Conservation (phyloP, 2,329 filamentous ascomycete species). For the Botrytis squamosa region DNA sequence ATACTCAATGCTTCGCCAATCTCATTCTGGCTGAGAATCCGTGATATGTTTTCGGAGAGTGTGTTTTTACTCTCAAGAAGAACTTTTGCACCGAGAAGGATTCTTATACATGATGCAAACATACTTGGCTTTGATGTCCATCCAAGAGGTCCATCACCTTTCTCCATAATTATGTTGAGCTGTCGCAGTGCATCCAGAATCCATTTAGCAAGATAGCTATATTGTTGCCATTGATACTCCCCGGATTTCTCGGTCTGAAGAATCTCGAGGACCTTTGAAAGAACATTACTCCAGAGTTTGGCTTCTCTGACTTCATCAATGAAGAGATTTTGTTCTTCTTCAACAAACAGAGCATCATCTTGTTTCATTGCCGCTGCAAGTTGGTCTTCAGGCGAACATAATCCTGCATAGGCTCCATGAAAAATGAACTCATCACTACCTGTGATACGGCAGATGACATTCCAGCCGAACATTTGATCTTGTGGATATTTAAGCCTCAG, state of each 20-base stretch:
- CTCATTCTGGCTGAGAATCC: background rate
- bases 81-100: constrained; percentile 41
- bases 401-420: constrained; percentile 18
- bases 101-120: constrained; percentile 57
- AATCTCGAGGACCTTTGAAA: constrained; percentile 28
- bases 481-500: constrained; percentile 19
- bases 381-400: constrained; percentile 41
- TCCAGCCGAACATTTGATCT: constrained; percentile 18
- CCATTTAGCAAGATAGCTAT: constrained; percentile 46
- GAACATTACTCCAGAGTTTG: constrained; percentile 59
- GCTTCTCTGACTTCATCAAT: constrained; percentile 77
- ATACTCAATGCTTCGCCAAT: constrained; percentile 3
- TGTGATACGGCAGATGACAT: constrained; percentile 29
- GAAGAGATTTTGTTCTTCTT: constrained; percentile 95
- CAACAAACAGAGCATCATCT: constrained; percentile 72
- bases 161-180: constrained; percentile 30
- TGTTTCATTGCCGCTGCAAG: constrained; percentile 49
- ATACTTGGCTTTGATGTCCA: constrained; percentile 68
- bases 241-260: background rate
- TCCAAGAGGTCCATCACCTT: constrained; percentile 65
- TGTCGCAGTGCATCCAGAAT: constrained; percentile 35
- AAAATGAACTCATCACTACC: constrained; percentile 22
- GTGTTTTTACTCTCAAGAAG: background rate
- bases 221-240: background rate
- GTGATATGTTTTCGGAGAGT: background rate